Conservation (phyloP, 2,329 filamentous ascomycete genomes). For the Mycosphaerelloides madeirae region DNA sequence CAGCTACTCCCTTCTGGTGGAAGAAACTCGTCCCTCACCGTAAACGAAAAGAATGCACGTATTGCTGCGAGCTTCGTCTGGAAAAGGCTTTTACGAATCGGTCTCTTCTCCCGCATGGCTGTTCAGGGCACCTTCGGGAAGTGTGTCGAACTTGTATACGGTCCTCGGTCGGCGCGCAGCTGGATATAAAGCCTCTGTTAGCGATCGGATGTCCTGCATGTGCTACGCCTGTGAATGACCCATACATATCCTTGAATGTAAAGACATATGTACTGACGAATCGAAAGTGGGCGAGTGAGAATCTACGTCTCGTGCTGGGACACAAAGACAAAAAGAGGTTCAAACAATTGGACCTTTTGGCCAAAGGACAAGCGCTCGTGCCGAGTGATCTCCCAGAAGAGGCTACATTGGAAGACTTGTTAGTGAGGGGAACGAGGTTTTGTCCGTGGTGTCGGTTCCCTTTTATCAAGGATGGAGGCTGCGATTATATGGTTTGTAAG, state of each 20-base stretch:
- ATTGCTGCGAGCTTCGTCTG: constrained; percentile 11
- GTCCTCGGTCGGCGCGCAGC: constrained; percentile 8
- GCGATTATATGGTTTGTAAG: constrained; percentile 9
- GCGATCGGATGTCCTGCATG: constrained; percentile 8
- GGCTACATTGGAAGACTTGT: constrained; percentile 6
- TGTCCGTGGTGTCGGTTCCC: constrained; percentile 14
- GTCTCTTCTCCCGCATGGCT: constrained; percentile 3
- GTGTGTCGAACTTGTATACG: constrained; percentile 8
- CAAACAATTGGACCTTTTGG: constrained; percentile 5
- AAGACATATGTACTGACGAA: neutral
- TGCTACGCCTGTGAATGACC: neutral
- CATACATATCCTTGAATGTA: neutral
- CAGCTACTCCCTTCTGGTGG: neutral
- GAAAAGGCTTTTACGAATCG: neutral
- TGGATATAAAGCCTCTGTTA: constrained; percentile 4
- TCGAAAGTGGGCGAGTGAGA: constrained; percentile 3
- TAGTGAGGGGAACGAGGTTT: constrained; percentile 5
- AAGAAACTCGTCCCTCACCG: constrained; percentile 5
- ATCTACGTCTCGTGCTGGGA: constrained; percentile 2
- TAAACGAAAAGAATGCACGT: constrained; percentile 5
- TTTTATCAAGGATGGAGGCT: constrained; percentile 11
- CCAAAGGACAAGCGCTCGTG: constrained; percentile 7
- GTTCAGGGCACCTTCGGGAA: constrained; percentile 4
- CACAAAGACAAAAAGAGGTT: constrained; percentile 7
- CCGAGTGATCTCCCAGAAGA: constrained; percentile 8